Base-by-base conservation (phyloP, 2,329 filamentous ascomycete species). In the Lecanicillium sp. region DNA sequence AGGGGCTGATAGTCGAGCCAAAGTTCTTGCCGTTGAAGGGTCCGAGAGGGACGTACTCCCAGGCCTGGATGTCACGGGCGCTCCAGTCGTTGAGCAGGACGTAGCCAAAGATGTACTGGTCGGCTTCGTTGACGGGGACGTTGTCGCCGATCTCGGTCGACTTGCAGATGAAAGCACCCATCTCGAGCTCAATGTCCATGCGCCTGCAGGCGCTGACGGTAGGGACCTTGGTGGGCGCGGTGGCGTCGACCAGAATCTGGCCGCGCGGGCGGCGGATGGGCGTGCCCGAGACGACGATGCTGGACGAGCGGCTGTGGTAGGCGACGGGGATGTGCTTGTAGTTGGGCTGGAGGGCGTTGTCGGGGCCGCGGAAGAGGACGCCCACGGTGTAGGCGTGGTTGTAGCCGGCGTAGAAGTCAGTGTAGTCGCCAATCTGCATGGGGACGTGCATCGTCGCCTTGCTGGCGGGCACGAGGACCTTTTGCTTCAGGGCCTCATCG, bases 291-390 rank as follows among this genome's bases (percentile, higher is more conserved):
- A 86, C 69, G 1, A 90, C 84, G 8, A 91, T 77, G 4, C 83
- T 87, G 12, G 83, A 87, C 3, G 86, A 84, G 51, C 87, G 79
- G 4, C 87, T 86, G 61, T 93, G 87, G 57, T 93, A 93, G 1
- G 81, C 87, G 3, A 91, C 86, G 0, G 87, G 87, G 0, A 93
- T 70, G 55, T 90, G 84, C 42, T 78, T 86, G 64, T 91, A 93
- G 62, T 91, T 91, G 9, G 86, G 84, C 63, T 90, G 84, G 17
- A 93, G 70, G 0, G 86, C 86, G 55, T 89, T 87, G 14, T 77
- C 75, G 0, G 83, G 77, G 0, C 85, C 86, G 27, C 87, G 79
- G 67, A 91, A 89, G 19, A 90, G 73, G 1, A 79, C 75, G 4
- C 86, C 86, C 8, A 86, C 73, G 55, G 67, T 68, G 69, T 81